Percentiles rank a stretch among this genome's conserved stretches.
These are phyloP conservation scores for Tolypocladium tundrense DNA, from an alignment of 2,329 filamentous ascomycete species.

Conservation along the genomic window DNA sequence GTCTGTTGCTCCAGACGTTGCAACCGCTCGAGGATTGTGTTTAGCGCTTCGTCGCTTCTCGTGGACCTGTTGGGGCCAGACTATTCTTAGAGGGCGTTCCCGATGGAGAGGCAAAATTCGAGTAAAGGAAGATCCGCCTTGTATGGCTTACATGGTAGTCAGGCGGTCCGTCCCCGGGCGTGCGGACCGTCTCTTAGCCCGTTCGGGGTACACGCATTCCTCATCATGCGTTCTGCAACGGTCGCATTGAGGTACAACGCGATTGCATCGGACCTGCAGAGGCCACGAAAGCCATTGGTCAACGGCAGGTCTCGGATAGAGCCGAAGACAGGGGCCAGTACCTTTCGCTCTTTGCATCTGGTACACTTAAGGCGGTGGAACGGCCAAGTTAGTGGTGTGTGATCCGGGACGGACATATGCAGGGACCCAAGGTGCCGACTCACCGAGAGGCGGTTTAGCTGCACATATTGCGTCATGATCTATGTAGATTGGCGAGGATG, in stretches of 20 bases:
- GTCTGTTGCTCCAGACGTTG: constrained; percentile 15
- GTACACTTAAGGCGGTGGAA: neutral
- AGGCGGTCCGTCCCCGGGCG: neutral
- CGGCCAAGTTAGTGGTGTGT: neutral
- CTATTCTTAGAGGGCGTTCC: neutral
- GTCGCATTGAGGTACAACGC: neutral
- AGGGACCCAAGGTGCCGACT: neutral
- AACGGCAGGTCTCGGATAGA: neutral
- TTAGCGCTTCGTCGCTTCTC: neutral
- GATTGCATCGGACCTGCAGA: neutral
- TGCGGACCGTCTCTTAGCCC: neutral
- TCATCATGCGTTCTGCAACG: neutral
- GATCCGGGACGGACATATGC: neutral
- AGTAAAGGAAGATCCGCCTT: neutral
- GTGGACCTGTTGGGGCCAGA: neutral
- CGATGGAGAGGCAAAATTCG: no score
- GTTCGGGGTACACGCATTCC: neutral
- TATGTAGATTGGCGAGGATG: neutral
- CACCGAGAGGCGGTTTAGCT: neutral
- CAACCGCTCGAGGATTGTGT: constrained; percentile 17
- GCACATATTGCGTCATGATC: neutral
- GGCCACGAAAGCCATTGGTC: neutral
- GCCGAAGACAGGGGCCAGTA: neutral
- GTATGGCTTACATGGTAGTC: neutral
- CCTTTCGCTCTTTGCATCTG: neutral